A percentile compares a stretch with the other conserved stretches of the same genome.
Evolutionary conservation across 1,284 basidiomycete genomes (phyloP).

Genomic region (Gymnopus androsaceus): DNA sequence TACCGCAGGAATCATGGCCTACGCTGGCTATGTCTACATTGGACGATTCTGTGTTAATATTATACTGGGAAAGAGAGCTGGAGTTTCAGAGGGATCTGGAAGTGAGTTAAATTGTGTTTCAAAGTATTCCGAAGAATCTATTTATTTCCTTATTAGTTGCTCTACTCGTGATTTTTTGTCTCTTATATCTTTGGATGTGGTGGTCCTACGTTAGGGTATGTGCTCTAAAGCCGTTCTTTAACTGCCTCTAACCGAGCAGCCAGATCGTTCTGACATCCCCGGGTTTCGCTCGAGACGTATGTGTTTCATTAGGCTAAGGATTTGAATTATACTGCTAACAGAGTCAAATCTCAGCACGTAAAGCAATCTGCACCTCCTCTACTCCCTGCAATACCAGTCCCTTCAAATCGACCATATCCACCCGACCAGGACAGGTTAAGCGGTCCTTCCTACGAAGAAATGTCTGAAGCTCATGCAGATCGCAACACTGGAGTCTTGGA

Average conservation of each 20-base stretch:
- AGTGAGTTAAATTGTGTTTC: too few species aligned
- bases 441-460: conserved; percentile 45
- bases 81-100: conserved; percentile 51
- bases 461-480: conserved; percentile 14
- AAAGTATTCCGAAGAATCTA: too few species aligned
- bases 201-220: conserved; percentile 73
- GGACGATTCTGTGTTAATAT: conserved; percentile 60
- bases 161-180: conserved; percentile 56
- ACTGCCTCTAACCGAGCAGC: background rate
- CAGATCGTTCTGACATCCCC: conserved; percentile 67
- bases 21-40: conserved; percentile 72
- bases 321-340: background rate
- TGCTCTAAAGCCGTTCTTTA: conserved; percentile 2
- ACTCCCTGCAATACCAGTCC: background rate
- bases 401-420: conserved; percentile 1
- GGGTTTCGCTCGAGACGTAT: conserved; percentile 60
- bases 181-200: conserved; percentile 67
- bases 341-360: background rate
- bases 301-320: background rate
- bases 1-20: conserved; percentile 55
- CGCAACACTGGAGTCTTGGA: conserved; percentile 10
- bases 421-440: conserved; percentile 31
- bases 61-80: conserved; percentile 36
- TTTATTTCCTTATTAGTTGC: conserved; percentile 45
- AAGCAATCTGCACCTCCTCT: conserved; percentile 6